Evolutionary conservation across 345 rosid genomes (phyloP), one percentile per base, ranked within the genome.

Genomic region (Kandelia obovata): DNA sequence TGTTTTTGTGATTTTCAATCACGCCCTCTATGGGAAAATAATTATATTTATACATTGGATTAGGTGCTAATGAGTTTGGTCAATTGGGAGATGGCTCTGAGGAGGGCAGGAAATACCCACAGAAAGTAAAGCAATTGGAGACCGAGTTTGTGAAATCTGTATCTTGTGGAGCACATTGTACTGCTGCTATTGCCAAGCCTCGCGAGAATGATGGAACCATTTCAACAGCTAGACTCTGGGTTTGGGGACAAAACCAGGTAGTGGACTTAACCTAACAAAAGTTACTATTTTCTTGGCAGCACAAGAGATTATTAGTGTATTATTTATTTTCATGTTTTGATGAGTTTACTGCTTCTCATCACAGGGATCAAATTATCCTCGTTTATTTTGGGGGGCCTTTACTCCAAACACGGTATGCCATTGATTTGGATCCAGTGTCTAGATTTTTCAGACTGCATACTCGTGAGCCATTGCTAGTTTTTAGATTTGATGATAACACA

Each of bases 241-340:
- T 95, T 84, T 95, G 99, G 98, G 99, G 99, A 16, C 99, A 95
- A 86, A 92, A 95, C 80, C 99, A 92, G 91, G 99, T 90, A 23
- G 23, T 16, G 5, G 25, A 35, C 51, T 15, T 64, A 19, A 32
- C 27, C 39, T 60, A 27, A 13, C 57, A 4, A 30, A 59, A 61
- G 19, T 4, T 53, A 5, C 49, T 6, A 16, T 47, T 21, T 28
- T 68, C 32, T 6, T 17, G 37, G 27, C 43, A 0, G 5, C 13
- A 27, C 6, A 35, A 34, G 28, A 27, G 17, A 31, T 5, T 11
- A 25, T 9, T 8, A 37, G 30, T 25, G 27, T 8, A 56, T 62
- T 58, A 16, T 25, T 23, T 25, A 53, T 26, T 63, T 5, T 21
- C 7, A 39, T 65, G 0, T 52, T 52, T 65, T 23, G 15, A 15